Percentiles rank a stretch among this genome's conserved stretches.
Evolutionary conservation across 2,329 filamentous ascomycete species (phyloP).

Genomic region (Ophiostoma tasmaniense): DNA sequence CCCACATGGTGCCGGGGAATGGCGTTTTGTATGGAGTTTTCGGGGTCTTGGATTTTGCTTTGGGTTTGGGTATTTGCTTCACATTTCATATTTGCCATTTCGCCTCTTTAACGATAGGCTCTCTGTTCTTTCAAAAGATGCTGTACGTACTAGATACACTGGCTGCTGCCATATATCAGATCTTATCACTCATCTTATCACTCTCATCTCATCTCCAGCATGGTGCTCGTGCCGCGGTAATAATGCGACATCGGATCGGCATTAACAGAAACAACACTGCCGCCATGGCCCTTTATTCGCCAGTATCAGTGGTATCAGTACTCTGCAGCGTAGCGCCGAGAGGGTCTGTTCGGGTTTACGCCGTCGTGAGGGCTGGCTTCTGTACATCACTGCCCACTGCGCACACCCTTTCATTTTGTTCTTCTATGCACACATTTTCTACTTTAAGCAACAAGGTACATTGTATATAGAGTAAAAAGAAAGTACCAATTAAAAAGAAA

Average conservation of each 20-base stretch:
- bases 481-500: background rate
- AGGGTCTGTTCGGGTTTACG: background rate
- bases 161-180: background rate
- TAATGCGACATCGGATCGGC: background rate
- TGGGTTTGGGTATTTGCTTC: background rate
- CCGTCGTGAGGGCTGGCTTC: background rate
- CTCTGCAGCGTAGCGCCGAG: background rate
- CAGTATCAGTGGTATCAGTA: no score
- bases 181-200: background rate
- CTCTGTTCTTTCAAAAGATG: background rate
- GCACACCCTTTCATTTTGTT: background rate
- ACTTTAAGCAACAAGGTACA: background rate
- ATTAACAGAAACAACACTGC: background rate
- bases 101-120: background rate
- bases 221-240: background rate
- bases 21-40: conserved; percentile 7
- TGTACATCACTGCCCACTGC: background rate
- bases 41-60: background rate
- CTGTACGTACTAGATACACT: background rate
- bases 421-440: background rate
- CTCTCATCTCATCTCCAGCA: background rate
- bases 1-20: conserved; percentile 1
- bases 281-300: background rate
- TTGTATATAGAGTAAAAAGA: background rate
- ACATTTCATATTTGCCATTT: background rate